Conservation (phyloP, 2,329 filamentous ascomycete species). For the Podosphaera fusca region DNA sequence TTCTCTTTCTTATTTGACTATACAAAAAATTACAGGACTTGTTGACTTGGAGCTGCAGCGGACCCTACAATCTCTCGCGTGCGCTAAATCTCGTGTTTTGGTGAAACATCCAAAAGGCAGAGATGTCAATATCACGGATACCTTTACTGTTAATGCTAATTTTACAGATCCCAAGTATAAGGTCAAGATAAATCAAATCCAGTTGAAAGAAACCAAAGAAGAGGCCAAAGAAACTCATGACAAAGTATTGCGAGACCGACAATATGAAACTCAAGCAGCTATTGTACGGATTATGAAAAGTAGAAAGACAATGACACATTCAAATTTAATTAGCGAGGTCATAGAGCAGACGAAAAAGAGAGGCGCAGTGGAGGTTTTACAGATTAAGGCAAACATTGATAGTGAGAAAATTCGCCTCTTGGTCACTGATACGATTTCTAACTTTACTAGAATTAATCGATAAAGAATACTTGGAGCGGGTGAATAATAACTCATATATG, state of each 20-base stretch:
- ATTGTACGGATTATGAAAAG: constrained; percentile 97
- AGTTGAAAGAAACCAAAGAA: constrained; percentile 83
- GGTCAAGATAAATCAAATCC: constrained; percentile 97
- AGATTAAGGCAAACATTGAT: constrained; percentile 96
- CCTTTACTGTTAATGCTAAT: constrained; percentile 55
- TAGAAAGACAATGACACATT: constrained; percentile 64
- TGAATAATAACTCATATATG: constrained; percentile 41
- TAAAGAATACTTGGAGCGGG: constrained; percentile 73
- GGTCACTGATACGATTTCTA: constrained; percentile 3
- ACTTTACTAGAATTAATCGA: constrained; percentile 40
- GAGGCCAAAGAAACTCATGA: constrained; percentile 91
- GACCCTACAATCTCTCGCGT: constrained; percentile 85
- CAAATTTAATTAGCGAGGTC: constrained; percentile 74
- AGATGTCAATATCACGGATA: constrained; percentile 58
- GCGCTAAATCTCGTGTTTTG: constrained; percentile 67
- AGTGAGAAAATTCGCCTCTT: constrained; percentile 28
- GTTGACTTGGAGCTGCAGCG: constrained; percentile 59
- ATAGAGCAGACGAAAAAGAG: constrained; percentile 74
- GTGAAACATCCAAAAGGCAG: constrained; percentile 65
- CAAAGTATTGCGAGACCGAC: constrained; percentile 65
- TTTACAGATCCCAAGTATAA: constrained; percentile 69
- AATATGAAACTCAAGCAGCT: constrained; percentile 91
- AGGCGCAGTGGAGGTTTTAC: constrained; percentile 61
- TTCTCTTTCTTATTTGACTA: constrained; percentile 45
- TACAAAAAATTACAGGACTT: constrained; percentile 52